A percentile compares a stretch with the other conserved stretches of the same genome.
These are phyloP conservation scores for Aurantiochytrium sp. DNA, from an alignment of 108 stramenopile genomes.

Conservation along the genomic window DNA sequence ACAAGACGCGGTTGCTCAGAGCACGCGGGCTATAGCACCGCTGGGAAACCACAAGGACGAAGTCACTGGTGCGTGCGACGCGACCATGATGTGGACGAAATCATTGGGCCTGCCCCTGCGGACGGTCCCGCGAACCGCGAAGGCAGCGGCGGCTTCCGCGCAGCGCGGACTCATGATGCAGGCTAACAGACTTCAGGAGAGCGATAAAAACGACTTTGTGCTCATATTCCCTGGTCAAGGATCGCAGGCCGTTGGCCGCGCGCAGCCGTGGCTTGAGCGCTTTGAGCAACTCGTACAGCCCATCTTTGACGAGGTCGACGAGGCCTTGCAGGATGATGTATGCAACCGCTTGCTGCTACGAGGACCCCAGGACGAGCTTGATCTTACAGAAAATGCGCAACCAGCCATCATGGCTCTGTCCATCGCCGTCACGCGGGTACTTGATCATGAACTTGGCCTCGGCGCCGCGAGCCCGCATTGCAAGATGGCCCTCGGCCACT, in stretches of 20 bases:
- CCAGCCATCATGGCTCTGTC: background rate
- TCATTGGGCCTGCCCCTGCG: no score
- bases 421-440: background rate
- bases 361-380: background rate
- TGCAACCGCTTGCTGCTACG: background rate
- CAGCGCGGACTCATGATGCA: no score
- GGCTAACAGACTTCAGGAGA: background rate
- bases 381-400: background rate
- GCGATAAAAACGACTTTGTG: background rate
- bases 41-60: no score
- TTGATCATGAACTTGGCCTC: background rate
- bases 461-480: background rate
- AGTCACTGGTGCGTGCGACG: no score
- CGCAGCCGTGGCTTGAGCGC: background rate
- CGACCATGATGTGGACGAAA: no score
- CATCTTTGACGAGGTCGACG: background rate
- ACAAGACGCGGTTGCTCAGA: no score
- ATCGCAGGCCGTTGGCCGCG: background rate
- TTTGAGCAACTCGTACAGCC: background rate
- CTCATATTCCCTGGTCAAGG: background rate
- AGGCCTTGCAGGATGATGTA: background rate
- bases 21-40: no score
- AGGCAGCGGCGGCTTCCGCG: no score
- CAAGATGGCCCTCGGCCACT: constrained; percentile 13
- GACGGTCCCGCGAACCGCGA: no score